Conservation (phyloP, 768 basidiomycete species). For the Tylopilus subfusipes region DNA sequence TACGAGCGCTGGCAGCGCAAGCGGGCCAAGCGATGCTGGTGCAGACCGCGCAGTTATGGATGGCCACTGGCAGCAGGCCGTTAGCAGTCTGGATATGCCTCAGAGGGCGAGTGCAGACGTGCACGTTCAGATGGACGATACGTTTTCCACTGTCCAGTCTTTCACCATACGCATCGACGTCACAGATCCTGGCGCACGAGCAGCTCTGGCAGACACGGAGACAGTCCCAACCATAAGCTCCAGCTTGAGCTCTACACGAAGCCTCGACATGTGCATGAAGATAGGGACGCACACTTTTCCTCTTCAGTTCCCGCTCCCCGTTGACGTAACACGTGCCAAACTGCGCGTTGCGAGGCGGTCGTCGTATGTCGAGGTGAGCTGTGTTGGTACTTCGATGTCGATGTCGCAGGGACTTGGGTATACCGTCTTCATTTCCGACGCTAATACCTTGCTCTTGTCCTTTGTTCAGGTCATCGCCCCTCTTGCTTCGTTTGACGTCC, state of each 20-base stretch:
- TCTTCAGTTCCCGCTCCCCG: constrained; percentile 44
- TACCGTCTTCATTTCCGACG: neutral
- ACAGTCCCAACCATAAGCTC: constrained; percentile 10
- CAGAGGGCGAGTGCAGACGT: neutral
- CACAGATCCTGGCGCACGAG: constrained; percentile 13
- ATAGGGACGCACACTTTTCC: constrained; percentile 18
- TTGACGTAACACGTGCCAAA: constrained; percentile 36
- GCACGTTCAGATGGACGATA: constrained; percentile 16
- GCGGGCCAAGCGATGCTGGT: neutral
- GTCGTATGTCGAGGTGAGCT: constrained; percentile 40
- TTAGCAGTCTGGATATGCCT: neutral
- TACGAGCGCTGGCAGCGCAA: neutral
- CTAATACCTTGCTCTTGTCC: neutral
- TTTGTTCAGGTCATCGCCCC: constrained; percentile 20
- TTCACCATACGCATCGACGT: constrained; percentile 22
- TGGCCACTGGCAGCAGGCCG: constrained; percentile 3
- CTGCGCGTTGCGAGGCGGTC: constrained; percentile 53
- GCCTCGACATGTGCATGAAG: constrained; percentile 2
- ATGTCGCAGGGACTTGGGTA: no score
- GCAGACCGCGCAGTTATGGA: neutral
- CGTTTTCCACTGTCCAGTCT: neutral
- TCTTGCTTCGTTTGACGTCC: constrained; percentile 13
- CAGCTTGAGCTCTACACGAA: neutral
- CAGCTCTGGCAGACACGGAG: constrained; percentile 7
- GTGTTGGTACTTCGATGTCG: neutral